Percentiles rank a stretch among this genome's conserved stretches.
These are phyloP conservation scores for Calonectria leucothoes DNA, from an alignment of 2,329 filamentous ascomycete species.

Conservation along the genomic window DNA sequence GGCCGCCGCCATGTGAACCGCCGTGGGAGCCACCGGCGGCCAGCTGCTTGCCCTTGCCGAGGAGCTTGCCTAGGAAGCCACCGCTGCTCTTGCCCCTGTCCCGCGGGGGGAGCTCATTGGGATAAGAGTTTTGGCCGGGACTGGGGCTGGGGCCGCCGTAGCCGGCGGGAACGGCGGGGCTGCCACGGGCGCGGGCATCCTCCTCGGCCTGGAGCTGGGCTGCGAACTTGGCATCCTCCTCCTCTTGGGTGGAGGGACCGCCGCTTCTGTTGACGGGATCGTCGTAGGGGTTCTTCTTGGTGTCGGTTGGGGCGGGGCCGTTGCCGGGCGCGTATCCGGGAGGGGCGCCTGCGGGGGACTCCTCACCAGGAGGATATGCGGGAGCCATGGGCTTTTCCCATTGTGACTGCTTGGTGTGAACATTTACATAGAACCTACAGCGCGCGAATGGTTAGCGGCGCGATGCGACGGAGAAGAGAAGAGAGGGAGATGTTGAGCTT, in stretches of 20 bases:
- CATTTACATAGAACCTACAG: conserved; percentile 88
- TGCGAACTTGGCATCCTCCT: conserved; percentile 80
- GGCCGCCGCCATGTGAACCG: conserved; percentile 34
- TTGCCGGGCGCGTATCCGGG: conserved; percentile 70
- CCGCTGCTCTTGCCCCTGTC: conserved; percentile 52
- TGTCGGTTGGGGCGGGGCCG: conserved; percentile 56
- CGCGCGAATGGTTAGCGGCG: conserved; percentile 23
- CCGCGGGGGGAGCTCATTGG: conserved; percentile 57
- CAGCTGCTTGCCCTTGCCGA: conserved; percentile 58
- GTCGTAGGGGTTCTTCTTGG: conserved; percentile 80
- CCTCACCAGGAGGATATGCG: conserved; percentile 62
- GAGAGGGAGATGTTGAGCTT: background rate
- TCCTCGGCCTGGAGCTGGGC: conserved; percentile 87
- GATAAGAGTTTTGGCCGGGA: conserved; percentile 44
- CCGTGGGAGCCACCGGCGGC: conserved; percentile 42
- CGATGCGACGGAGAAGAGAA: background rate
- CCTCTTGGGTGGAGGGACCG: conserved; percentile 51
- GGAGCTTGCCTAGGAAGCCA: conserved; percentile 64
- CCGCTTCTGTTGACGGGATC: conserved; percentile 48
- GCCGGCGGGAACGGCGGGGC: conserved; percentile 47
- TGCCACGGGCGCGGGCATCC: conserved; percentile 67
- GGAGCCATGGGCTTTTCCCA: conserved; percentile 87
- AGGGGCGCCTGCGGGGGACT: conserved; percentile 69
- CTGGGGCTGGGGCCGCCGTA: conserved; percentile 45
- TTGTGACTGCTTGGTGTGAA: conserved; percentile 87